Conservation (phyloP, 148 eudicot species). For the Mesembryanthemum crystallinum region DNA sequence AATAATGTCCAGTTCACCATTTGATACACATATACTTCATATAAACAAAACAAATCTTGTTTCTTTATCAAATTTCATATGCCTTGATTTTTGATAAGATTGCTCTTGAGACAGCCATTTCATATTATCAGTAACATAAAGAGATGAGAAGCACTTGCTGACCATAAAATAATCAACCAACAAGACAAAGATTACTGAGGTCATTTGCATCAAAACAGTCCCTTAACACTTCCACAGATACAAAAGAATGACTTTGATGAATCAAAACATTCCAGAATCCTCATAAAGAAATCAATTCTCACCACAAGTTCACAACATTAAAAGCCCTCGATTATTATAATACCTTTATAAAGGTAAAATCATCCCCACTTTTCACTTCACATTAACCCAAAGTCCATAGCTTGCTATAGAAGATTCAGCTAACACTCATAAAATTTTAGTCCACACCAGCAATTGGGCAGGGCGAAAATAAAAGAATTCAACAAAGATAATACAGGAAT, state of each 20-base stretch:
- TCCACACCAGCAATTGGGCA: not conserved
- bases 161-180: not conserved
- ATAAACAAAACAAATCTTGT: not conserved
- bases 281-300: not conserved
- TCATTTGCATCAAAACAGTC: not conserved
- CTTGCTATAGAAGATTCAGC: not conserved
- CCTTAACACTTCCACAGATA: not conserved
- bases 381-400: not conserved
- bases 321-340: not conserved
- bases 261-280: not conserved
- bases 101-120: not conserved
- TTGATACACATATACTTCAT: not conserved
- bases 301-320: not conserved
- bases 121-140: not conserved
- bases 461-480: not conserved
- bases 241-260: not conserved
- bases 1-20: not conserved
- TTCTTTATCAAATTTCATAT: conserved; percentile 4
- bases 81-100: not conserved
- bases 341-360: not conserved
- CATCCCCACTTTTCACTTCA: not conserved
- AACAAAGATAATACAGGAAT: not conserved
- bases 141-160: not conserved
- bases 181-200: not conserved
- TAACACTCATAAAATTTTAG: not conserved